These are phyloP conservation scores for Fusarium irregulare DNA, from an alignment of 2,329 filamentous ascomycete genomes.

Conservation along the genomic window DNA sequence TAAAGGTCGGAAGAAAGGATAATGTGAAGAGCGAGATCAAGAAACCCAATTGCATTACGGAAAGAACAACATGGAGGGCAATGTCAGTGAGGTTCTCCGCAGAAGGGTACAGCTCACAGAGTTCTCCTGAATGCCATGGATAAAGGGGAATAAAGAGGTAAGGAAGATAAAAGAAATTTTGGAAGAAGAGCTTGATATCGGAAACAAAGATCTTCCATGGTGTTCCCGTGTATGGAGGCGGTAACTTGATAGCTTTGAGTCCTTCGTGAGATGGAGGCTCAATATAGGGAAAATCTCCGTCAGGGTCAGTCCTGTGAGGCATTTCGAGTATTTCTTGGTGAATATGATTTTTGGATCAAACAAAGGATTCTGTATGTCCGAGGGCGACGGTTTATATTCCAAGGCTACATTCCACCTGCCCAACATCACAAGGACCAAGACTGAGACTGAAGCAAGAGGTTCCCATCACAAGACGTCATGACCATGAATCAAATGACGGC, in stretches of 20 bases:
- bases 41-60: constrained; percentile 6
- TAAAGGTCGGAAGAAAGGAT: neutral
- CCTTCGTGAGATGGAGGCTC: constrained; percentile 13
- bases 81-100: constrained; percentile 13
- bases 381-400: neutral
- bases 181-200: constrained; percentile 19
- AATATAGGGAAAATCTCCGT: constrained; percentile 11
- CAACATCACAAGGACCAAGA: neutral
- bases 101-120: constrained; percentile 22
- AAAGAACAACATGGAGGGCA: constrained; percentile 9
- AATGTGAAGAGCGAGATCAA: constrained; percentile 11
- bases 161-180: constrained; percentile 11
- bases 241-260: constrained; percentile 1
- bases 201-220: constrained; percentile 9
- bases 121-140: neutral
- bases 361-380: neutral
- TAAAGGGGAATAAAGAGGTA: constrained; percentile 14
- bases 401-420: neutral
- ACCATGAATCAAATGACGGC: neutral
- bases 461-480: neutral
- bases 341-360: neutral
- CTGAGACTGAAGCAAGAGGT: neutral
- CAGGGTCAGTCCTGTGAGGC: neutral
- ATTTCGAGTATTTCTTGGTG: neutral
- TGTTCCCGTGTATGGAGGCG: constrained; percentile 27